These are phyloP conservation scores for Austroboletus niveus DNA, from an alignment of 1,284 basidiomycete species.

Conservation along the genomic window DNA sequence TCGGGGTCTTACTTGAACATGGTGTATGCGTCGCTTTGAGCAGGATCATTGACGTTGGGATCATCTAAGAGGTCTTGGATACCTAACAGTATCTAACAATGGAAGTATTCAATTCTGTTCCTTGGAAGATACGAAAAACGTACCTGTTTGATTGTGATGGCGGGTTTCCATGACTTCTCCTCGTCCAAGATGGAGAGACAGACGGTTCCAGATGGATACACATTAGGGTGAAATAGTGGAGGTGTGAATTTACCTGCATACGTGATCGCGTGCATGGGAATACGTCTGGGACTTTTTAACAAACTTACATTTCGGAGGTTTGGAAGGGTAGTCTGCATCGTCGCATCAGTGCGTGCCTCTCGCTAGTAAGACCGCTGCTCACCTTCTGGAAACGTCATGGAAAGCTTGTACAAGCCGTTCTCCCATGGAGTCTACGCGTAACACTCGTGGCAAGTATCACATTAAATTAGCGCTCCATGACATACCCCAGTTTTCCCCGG, in stretches of 20 bases:
- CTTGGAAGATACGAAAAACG: slow-evolving; percentile 19
- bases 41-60: slow-evolving; percentile 93
- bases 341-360: slow-evolving; percentile 2
- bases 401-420: slow-evolving; percentile 89
- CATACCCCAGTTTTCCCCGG: slow-evolving; percentile 82
- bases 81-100: slow-evolving; percentile 82
- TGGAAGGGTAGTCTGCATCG: slow-evolving; percentile 83
- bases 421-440: slow-evolving; percentile 89
- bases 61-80: slow-evolving; percentile 94
- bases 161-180: slow-evolving; percentile 99
- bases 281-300: slow-evolving; percentile 1
- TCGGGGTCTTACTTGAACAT: slow-evolving; percentile 84
- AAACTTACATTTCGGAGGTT: slow-evolving; percentile 87
- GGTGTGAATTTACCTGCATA: slow-evolving; percentile 91
- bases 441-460: slow-evolving; percentile 15
- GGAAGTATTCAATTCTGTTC: not conserved
- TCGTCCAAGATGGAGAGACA: slow-evolving; percentile 98
- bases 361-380: slow-evolving; percentile 1
- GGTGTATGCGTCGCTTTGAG: slow-evolving; percentile 95
- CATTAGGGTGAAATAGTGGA: slow-evolving; percentile 96
- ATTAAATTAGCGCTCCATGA: slow-evolving; percentile 19
- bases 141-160: slow-evolving; percentile 98
- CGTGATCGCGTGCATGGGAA: slow-evolving; percentile 4
- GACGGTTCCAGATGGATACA: slow-evolving; percentile 98
- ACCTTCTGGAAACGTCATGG: slow-evolving; percentile 96